Conservation (phyloP, 2,329 filamentous ascomycete species). For the Massarina eburnea region DNA sequence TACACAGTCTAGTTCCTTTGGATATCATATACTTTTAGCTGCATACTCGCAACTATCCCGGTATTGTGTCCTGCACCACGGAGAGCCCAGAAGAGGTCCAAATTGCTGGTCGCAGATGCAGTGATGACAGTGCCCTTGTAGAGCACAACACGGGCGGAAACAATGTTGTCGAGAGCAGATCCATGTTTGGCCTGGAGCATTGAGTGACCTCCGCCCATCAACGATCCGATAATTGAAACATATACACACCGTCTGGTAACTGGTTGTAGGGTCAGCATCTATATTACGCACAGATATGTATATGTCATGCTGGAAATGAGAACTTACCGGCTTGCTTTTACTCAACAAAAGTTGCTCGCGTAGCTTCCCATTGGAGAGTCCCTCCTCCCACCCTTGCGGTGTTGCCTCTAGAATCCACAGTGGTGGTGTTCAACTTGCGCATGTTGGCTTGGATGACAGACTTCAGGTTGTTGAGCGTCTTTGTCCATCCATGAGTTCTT, state of each 20-base stretch:
- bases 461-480: conserved; percentile 22
- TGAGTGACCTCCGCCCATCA: conserved; percentile 60
- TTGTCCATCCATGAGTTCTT: conserved; percentile 37
- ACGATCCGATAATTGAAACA: conserved; percentile 57
- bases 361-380: conserved; percentile 26
- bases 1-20: conserved; percentile 9
- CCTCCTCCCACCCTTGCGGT: conserved; percentile 35
- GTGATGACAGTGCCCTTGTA: conserved; percentile 14
- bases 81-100: conserved; percentile 45
- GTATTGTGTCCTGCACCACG: conserved; percentile 44
- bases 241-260: conserved; percentile 23
- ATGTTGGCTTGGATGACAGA: conserved; percentile 38
- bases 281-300: neutral
- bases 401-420: conserved; percentile 18
- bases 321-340: conserved; percentile 35
- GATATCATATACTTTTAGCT: conserved; percentile 8
- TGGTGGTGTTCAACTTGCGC: conserved; percentile 27
- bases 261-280: conserved; percentile 5
- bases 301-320: neutral
- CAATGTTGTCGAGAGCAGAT: conserved; percentile 13
- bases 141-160: conserved; percentile 26
- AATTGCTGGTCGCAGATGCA: neutral
- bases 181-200: conserved; percentile 26
- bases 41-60: conserved; percentile 32
- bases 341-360: conserved; percentile 23